phyloP scores from a whole-genome alignment of 768 basidiomycete genomes.

The Suillus cothurnatus region DNA sequence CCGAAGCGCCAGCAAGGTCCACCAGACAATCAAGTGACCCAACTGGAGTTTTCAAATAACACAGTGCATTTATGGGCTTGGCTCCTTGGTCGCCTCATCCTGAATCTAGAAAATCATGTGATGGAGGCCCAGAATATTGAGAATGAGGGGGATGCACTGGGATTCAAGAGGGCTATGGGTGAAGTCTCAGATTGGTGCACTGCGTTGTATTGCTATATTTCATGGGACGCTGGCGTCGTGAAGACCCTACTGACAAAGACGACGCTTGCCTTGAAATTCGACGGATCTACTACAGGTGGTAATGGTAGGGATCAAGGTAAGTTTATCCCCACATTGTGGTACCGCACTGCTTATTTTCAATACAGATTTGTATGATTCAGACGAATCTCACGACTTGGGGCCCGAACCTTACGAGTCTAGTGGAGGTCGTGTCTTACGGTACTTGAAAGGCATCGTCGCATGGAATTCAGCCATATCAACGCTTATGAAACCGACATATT shows the following conservation, averaged over 20 bases:
- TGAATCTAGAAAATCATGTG: background rate
- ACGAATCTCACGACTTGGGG: background rate
- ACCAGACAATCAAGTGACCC: background rate
- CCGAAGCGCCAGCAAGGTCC: background rate
- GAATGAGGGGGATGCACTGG: background rate
- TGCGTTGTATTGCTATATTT: background rate
- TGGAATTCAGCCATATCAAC: background rate
- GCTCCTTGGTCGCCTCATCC: background rate
- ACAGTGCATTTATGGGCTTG: background rate
- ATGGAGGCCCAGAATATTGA: background rate
- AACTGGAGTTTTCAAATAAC: background rate
- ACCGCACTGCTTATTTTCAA: background rate
- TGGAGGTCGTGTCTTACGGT: background rate
- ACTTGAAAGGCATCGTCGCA: background rate
- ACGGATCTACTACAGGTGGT: background rate
- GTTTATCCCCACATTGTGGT: background rate
- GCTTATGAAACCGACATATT: background rate
- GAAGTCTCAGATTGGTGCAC: background rate
- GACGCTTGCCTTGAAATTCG: background rate
- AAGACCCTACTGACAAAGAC: slow-evolving; percentile 1
- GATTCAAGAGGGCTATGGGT: background rate
- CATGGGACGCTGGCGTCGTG: background rate
- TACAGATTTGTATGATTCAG: background rate
- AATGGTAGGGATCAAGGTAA: background rate
- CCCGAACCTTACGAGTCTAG: background rate